Evolutionary conservation across 2,329 filamentous ascomycete species (phyloP), one percentile per base, ranked within the genome.

Genomic region (Ilyonectria destructans): DNA sequence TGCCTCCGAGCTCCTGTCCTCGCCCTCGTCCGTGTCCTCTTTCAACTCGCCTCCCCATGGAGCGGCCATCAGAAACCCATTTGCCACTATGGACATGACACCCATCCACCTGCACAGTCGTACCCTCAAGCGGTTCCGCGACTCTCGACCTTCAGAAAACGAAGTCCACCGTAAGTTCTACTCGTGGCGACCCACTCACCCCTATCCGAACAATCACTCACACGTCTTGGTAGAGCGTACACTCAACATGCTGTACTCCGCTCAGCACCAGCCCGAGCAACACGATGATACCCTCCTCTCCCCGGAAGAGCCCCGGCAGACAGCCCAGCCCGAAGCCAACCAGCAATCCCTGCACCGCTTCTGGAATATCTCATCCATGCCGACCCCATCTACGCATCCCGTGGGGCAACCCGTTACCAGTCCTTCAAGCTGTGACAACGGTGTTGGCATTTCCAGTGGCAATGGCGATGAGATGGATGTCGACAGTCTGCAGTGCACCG

Each of bases 321-420:
- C 43, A 21, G 4, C 62, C 17, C 65, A 17, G 19, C 49, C 74
- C 12, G 45, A 73, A 23, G 56, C 64, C 10, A 71, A 65, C 17
- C 89, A 91, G 76, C 81, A 83, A 4, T 89, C 86, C 0, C 81
- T 91, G 0, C 88, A 91, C 77, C 86, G 82, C 46, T 91, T 91
- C 80, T 92, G 88, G 88, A 84, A 84, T n/a, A 82, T 91, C 15
- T 84, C 82, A 2, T 80, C 82, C 0, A 77, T 80, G 0, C 77
- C 84, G 6, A 69, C 73, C 13, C 57, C 78, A 0, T 73, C 80
- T 0, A 72, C 75, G 1, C 71, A 78, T 65, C 31, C 49, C 33
- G 40, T 74, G 21, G 21, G 66, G 13, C 67, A 64, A 68, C 59
- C 71, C 0, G 43, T 67, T 40, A 46, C 72, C 17, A 52, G 62